phyloP scores from a whole-genome alignment of 345 rosid species.

The Hibiscus mutabilis region DNA sequence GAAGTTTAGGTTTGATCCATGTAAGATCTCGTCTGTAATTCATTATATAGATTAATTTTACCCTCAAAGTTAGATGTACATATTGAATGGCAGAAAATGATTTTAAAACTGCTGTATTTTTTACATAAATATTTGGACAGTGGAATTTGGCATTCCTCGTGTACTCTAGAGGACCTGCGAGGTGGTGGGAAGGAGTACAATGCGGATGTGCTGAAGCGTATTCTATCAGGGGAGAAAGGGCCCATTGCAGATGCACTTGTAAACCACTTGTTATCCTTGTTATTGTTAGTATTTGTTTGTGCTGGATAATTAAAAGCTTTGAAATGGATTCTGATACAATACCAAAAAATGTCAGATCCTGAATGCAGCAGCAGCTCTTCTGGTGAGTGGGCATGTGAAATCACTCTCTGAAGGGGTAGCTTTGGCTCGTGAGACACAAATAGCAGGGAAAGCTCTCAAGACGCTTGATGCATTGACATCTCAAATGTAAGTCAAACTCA shows the following conservation, averaged over 20 bases:
- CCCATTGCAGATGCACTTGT: slow-evolving; percentile 81
- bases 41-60: not conserved
- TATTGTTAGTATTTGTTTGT: not conserved
- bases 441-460: slow-evolving; percentile 64
- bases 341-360: slow-evolving; percentile 40
- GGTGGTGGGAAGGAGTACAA: slow-evolving; percentile 89
- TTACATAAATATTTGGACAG: slow-evolving; percentile 27
- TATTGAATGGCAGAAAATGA: not conserved
- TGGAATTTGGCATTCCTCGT: slow-evolving; percentile 88
- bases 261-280: not conserved
- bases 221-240: slow-evolving; percentile 74
- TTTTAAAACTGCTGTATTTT: not conserved
- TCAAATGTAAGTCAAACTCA: slow-evolving; percentile 40
- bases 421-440: slow-evolving; percentile 69
- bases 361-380: slow-evolving; percentile 87
- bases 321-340: not conserved
- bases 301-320: not conserved
- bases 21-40: slow-evolving; percentile 32
- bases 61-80: not conserved
- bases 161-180: slow-evolving; percentile 61
- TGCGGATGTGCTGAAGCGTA: slow-evolving; percentile 54
- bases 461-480: slow-evolving; percentile 61
- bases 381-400: slow-evolving; percentile 51
- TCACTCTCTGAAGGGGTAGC: slow-evolving; percentile 62
- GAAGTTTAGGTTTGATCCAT: slow-evolving; percentile 77